phyloP scores from a whole-genome alignment of 2,329 filamentous ascomycete species.

The Aspergillus glaucus region DNA sequence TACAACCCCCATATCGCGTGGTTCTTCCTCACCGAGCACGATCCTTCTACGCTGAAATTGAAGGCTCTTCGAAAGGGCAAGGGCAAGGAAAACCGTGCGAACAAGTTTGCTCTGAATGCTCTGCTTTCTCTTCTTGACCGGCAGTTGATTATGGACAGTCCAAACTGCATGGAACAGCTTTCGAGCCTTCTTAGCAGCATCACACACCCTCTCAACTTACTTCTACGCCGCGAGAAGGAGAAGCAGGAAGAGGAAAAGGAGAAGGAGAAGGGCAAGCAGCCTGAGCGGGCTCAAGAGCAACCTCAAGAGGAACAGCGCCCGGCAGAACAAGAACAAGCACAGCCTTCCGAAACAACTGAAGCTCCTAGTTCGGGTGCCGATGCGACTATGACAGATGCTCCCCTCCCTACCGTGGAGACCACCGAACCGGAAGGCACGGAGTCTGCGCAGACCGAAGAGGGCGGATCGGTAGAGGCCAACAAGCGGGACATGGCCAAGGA shows the following conservation, averaged over 20 bases:
- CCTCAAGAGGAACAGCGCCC: slow-evolving; percentile 10
- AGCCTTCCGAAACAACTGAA: slow-evolving; percentile 20
- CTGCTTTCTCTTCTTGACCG: slow-evolving; percentile 81
- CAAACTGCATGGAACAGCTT: slow-evolving; percentile 90
- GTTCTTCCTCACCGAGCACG: slow-evolving; percentile 92
- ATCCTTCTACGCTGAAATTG: slow-evolving; percentile 73
- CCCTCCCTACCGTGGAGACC: slow-evolving; percentile 24
- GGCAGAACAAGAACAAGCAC: slow-evolving; percentile 20
- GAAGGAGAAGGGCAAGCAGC: slow-evolving; percentile 29
- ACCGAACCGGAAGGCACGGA: slow-evolving; percentile 21
- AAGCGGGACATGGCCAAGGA: slow-evolving; percentile 34
- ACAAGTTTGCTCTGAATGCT: slow-evolving; percentile 87
- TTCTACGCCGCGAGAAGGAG: slow-evolving; percentile 80
- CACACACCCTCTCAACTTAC: slow-evolving; percentile 73
- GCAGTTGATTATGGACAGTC: slow-evolving; percentile 94
- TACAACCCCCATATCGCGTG: slow-evolving; percentile 82
- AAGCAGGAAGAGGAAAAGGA: slow-evolving; percentile 42
- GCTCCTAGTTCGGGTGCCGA: slow-evolving; percentile 25
- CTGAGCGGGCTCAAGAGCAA: slow-evolving; percentile 23
- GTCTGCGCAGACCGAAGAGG: slow-evolving; percentile 25
- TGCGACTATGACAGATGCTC: slow-evolving; percentile 34
- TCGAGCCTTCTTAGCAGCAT: slow-evolving; percentile 82
- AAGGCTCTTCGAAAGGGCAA: slow-evolving; percentile 78
- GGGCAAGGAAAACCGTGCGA: slow-evolving; percentile 72
- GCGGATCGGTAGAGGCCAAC: slow-evolving; percentile 19